Evolutionary conservation across 179 eudicot genomes (phyloP), one percentile per base, ranked within the genome.

Genomic region (Amaranthus tricolor): DNA sequence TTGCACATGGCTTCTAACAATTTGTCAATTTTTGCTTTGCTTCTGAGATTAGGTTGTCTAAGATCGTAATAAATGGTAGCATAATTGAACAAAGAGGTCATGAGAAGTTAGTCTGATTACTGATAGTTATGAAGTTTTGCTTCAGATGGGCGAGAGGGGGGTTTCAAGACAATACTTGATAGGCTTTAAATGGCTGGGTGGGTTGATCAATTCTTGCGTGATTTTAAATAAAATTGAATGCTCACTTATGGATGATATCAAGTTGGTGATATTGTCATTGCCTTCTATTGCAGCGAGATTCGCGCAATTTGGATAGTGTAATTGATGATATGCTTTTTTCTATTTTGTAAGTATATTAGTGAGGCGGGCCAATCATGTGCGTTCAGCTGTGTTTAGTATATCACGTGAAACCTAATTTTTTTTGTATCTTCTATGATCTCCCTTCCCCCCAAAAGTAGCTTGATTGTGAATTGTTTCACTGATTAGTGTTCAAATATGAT

Each of bases 401-500:
- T 31, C 7, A 19, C 14, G 2, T 48, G 20, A 4, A 31, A 17
- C 53, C 49, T 60, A 20, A 20, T 6, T 48, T 63, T 14, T 63
- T 48, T 11, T 72, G 47, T 19, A 43, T 52, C 40, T 31, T 59
- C 55, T 60, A 8, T 21, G 57, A 71, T 9, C 7, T 12, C 66
- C 20, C 53, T 12, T 66, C 55, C 15, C 19, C 53, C 57, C 56
- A 15, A 4, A n/a, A 4, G 20, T 45, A 40, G 40, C 6, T 10
- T 55, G 60, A 16, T 19, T 74, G 53, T 66, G 31, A 31, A 19
- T 65, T 67, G 60, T 17, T 52, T 19, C 51, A 19, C 55, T 54
- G 13, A 73, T 62, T 17, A 58, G 60, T 72, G 72, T 24, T 40
- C 61, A 73, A 21, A 48, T 70, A 50, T 83, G 14, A 60, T 68